phyloP scores from a whole-genome alignment of 305 asterid genomes.

The Coffea humblotiana region DNA sequence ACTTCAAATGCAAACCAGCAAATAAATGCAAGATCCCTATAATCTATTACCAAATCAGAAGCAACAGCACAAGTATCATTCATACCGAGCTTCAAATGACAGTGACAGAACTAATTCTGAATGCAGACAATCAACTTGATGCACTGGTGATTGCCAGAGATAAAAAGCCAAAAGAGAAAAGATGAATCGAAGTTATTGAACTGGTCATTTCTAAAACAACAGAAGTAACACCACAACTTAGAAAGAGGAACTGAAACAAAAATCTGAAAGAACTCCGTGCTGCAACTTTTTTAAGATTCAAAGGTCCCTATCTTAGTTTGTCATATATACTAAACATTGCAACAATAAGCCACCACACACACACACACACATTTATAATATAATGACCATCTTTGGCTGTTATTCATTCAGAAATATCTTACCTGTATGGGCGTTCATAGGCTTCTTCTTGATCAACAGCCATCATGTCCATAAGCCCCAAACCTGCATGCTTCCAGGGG shows the following conservation, averaged over 20 bases:
- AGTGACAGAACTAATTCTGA: not conserved
- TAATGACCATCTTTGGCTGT: constrained; percentile 8
- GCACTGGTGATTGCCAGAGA: not conserved
- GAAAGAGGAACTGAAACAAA: not conserved
- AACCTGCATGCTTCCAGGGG: constrained; percentile 85
- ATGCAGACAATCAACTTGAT: not conserved
- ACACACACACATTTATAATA: not conserved
- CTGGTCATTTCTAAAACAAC: not conserved
- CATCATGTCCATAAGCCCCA: constrained; percentile 99
- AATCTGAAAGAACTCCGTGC: not conserved
- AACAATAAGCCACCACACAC: not conserved
- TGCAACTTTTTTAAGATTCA: constrained; percentile 3
- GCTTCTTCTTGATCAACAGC: constrained; percentile 99
- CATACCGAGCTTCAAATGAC: not conserved
- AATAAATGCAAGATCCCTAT: not conserved
- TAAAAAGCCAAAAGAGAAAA: not conserved
- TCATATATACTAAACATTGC: too few relatives aligned
- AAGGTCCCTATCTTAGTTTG: not conserved
- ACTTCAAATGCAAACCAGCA: not conserved
- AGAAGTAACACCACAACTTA: not conserved
- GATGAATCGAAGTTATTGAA: not conserved
- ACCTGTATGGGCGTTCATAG: constrained; percentile 98
- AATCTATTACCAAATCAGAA: constrained; percentile 7
- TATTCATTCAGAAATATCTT: constrained; percentile 21
- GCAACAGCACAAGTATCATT: not conserved